phyloP scores from a whole-genome alignment of 331 rosid genomes.

The Prunus yedoensis region DNA sequence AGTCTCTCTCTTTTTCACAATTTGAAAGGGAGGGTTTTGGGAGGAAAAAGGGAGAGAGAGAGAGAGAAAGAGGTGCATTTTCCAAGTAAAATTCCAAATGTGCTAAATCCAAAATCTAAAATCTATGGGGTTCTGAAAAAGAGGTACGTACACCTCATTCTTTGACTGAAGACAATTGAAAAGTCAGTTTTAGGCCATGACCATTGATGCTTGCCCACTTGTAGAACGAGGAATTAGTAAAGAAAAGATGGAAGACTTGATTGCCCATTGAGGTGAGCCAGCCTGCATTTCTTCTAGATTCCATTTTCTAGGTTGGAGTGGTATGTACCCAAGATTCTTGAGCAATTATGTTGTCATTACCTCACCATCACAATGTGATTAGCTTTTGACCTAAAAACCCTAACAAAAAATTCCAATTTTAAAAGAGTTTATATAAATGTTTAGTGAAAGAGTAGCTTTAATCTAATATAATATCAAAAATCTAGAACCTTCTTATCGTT shows the following conservation, averaged over 20 bases:
- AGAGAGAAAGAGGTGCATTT: slow-evolving; percentile 35
- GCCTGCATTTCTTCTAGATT: slow-evolving; percentile 5
- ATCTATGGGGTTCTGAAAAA: slow-evolving; percentile 22
- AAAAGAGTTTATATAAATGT: neutral
- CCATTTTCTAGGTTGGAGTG: neutral
- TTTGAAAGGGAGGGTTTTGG: slow-evolving; percentile 24
- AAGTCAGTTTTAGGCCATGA: neutral
- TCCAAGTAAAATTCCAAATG: slow-evolving; percentile 39
- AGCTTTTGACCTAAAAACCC: neutral
- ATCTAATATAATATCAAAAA: too few species aligned
- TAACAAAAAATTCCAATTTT: neutral
- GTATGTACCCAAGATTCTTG: neutral
- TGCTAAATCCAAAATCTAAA: neutral
- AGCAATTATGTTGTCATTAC: slow-evolving; percentile 18
- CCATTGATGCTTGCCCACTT: too few species aligned
- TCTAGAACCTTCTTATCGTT: neutral
- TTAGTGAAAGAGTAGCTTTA: neutral
- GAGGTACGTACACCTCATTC: slow-evolving; percentile 4
- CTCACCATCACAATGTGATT: neutral
- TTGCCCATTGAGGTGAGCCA: neutral
- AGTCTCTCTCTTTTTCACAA: slow-evolving; percentile 19
- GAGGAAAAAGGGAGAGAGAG: neutral
- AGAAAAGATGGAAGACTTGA: neutral
- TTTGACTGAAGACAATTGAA: slow-evolving; percentile 17
- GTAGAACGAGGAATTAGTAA: too few species aligned